These are phyloP conservation scores for Westerdykella ornata DNA, from an alignment of 2,329 filamentous ascomycete genomes.

Conservation along the genomic window DNA sequence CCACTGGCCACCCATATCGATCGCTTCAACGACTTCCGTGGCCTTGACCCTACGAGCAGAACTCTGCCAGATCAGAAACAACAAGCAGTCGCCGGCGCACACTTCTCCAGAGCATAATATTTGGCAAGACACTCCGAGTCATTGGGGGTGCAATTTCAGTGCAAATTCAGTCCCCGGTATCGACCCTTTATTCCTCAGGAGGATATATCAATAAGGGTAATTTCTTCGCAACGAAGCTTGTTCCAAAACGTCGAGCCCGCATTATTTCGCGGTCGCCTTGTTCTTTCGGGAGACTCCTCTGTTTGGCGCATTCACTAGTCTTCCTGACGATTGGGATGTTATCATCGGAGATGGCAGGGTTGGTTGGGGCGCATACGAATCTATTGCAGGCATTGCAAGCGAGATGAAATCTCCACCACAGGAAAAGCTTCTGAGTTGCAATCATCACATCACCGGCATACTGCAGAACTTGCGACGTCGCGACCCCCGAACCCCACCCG, in stretches of 20 bases:
- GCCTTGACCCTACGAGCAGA: no score
- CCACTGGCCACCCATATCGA: no score
- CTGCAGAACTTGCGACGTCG: background rate
- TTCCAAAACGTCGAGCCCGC: constrained; percentile 1
- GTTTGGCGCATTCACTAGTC: no score
- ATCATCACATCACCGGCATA: background rate
- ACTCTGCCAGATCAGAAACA: no score
- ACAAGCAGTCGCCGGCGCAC: no score
- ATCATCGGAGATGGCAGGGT: constrained; percentile 19
- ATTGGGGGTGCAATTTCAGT: no score
- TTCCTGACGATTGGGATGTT: background rate
- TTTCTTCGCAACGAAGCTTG: background rate
- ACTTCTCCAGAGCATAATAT: no score
- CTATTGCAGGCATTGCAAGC: constrained; percentile 28
- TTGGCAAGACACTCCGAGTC: no score
- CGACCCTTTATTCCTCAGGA: no score
- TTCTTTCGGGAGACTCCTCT: constrained; percentile 1
- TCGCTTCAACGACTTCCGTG: no score
- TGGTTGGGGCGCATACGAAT: constrained; percentile 12
- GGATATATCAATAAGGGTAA: no score
- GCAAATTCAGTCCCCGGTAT: no score
- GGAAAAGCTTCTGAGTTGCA: constrained; percentile 6
- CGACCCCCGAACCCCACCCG: background rate
- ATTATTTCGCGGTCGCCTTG: constrained; percentile 3
- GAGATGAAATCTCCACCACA: constrained; percentile 37